A percentile compares a stretch with the other conserved stretches of the same genome.
Conservation (phyloP, 495 filamentous ascomycete genomes). For the Viridothelium virens region DNA sequence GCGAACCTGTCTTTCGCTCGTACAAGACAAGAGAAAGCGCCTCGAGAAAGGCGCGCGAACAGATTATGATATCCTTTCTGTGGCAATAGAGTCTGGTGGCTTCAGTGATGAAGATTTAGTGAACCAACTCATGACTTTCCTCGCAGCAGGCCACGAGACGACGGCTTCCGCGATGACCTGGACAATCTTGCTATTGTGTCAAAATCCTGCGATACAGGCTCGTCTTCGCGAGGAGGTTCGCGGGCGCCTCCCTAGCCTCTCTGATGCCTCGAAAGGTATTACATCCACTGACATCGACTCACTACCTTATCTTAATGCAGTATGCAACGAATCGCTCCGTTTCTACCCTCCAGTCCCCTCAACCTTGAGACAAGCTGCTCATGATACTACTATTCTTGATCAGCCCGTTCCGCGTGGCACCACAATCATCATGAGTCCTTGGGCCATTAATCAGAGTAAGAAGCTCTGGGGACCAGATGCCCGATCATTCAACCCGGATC, state of each 20-base stretch:
- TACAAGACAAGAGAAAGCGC: constrained; percentile 58
- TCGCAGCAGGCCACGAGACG: constrained; percentile 84
- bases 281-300: constrained; percentile 46
- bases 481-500: constrained; percentile 33
- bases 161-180: constrained; percentile 55
- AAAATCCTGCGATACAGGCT: constrained; percentile 49
- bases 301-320: constrained; percentile 53
- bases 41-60: constrained; percentile 41
- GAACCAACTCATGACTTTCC: constrained; percentile 93
- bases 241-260: constrained; percentile 52
- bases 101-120: constrained; percentile 75
- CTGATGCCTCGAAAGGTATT: constrained; percentile 36
- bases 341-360: constrained; percentile 51
- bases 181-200: constrained; percentile 52
- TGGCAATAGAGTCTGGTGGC: constrained; percentile 66
- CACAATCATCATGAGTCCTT: constrained; percentile 41
- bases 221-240: constrained; percentile 56
- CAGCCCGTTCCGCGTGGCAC: constrained; percentile 49
- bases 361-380: constrained; percentile 55
- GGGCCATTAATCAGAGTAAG: constrained; percentile 31
- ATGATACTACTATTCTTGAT: constrained; percentile 56
- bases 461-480: constrained; percentile 33
- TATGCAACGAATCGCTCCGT: constrained; percentile 54
- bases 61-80: constrained; percentile 72
- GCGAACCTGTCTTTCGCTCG: constrained; percentile 54